These are phyloP conservation scores for Mycena latifolia DNA, from an alignment of 768 basidiomycete species.

Conservation along the genomic window DNA sequence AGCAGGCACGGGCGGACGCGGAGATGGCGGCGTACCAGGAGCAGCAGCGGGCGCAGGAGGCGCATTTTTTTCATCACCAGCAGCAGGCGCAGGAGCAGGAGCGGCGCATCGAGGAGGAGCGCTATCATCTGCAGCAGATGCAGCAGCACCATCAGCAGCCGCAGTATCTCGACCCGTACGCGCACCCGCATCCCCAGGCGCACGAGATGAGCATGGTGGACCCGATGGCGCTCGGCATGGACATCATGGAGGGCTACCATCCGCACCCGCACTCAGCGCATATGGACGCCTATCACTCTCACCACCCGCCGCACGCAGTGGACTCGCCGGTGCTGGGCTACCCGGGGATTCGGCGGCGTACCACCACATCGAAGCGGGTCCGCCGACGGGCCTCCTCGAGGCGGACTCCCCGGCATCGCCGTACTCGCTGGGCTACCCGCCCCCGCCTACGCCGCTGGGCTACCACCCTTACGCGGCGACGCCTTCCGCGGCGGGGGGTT, in stretches of 20 bases:
- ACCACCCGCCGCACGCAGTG: slow-evolving; percentile 12
- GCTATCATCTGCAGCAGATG: slow-evolving; percentile 40
- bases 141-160: slow-evolving; percentile 35
- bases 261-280: slow-evolving; percentile 9
- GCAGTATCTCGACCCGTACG: slow-evolving; percentile 36
- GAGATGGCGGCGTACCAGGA: slow-evolving; percentile 46
- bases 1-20: slow-evolving; percentile 44
- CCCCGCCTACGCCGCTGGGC: slow-evolving; percentile 28
- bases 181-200: slow-evolving; percentile 32
- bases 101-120: slow-evolving; percentile 46
- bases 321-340: slow-evolving; percentile 20
- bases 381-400: too few relatives aligned
- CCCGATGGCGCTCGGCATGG: slow-evolving; percentile 13
- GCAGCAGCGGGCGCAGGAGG: slow-evolving; percentile 42
- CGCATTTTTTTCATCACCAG: slow-evolving; percentile 39
- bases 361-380: slow-evolving; percentile 10
- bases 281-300: slow-evolving; percentile 29
- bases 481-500: slow-evolving; percentile 14
- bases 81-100: slow-evolving; percentile 42
- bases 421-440: slow-evolving; percentile 36
- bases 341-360: slow-evolving; percentile 21
- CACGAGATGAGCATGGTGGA: slow-evolving; percentile 33
- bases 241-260: background rate
- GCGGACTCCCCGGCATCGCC: slow-evolving; percentile 19
- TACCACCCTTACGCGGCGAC: slow-evolving; percentile 33